Evolutionary conservation across 2,329 filamentous ascomycete genomes (phyloP).

Genomic region (Xylariaceae sp.): DNA sequence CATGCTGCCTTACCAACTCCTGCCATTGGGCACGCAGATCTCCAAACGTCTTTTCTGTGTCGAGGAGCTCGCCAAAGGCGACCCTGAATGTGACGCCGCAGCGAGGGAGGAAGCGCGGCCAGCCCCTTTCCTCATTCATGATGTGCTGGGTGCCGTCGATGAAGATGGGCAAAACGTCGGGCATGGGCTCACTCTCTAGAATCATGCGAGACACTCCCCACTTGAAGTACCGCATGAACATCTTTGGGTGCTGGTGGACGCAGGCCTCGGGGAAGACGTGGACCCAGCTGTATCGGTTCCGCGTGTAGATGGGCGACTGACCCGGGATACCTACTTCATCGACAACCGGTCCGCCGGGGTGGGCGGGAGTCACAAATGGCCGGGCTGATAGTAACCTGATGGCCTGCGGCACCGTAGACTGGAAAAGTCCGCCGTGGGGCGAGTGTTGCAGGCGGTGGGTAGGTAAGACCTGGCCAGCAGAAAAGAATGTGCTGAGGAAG

Average conservation of each 20-base stretch:
- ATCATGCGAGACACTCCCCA: conserved; percentile 93
- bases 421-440: conserved; percentile 75
- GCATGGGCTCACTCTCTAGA: conserved; percentile 79
- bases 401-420: conserved; percentile 81
- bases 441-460: conserved; percentile 80
- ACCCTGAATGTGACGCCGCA: conserved; percentile 64
- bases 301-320: conserved; percentile 56
- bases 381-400: conserved; percentile 71
- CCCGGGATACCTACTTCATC: conserved; percentile 38
- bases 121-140: conserved; percentile 78
- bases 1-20: conserved; percentile 45
- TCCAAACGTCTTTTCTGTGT: conserved; percentile 70
- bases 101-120: conserved; percentile 76
- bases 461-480: conserved; percentile 80
- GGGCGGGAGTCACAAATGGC: conserved; percentile 37
- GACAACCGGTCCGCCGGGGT: conserved; percentile 10
- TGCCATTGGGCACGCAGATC: conserved; percentile 72
- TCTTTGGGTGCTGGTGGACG: conserved; percentile 78
- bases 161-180: conserved; percentile 89
- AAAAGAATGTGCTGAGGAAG: conserved; percentile 72
- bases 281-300: conserved; percentile 73
- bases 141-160: conserved; percentile 82
- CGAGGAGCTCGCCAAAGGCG: conserved; percentile 72
- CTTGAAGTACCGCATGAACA: conserved; percentile 92
- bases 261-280: conserved; percentile 96